phyloP scores from a whole-genome alignment of 163 green algal species.

The Picocystis sp. region DNA sequence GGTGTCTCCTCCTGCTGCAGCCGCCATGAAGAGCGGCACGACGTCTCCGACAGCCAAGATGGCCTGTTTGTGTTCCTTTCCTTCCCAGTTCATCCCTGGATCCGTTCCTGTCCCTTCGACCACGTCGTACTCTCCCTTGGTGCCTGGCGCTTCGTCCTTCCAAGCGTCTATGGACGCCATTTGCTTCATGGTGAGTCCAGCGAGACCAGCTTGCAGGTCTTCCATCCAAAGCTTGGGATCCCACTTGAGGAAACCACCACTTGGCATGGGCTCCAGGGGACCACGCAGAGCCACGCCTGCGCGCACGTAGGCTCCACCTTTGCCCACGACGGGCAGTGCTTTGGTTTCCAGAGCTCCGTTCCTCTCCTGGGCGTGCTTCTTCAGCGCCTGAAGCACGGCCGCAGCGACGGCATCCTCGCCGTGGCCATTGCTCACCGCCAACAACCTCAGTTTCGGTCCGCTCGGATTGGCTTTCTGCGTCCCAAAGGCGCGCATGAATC shows the following conservation, averaged over 20 bases:
- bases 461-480: too few species aligned
- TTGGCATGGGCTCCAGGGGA: constrained; percentile 17
- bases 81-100: not conserved
- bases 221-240: not conserved
- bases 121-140: not conserved
- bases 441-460: too few species aligned
- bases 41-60: constrained; percentile 7
- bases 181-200: constrained; percentile 1
- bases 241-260: constrained; percentile 14
- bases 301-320: constrained; percentile 9
- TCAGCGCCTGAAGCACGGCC: constrained; percentile 12
- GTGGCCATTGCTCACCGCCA: constrained; percentile 19
- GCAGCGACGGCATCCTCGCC: constrained; percentile 22
- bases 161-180: too few species aligned
- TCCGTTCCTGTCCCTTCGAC: not conserved
- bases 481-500: too few species aligned
- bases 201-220: constrained; percentile 1
- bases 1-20: not conserved
- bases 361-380: constrained; percentile 11
- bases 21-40: constrained; percentile 1
- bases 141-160: too few species aligned
- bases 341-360: constrained; percentile 11
- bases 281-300: constrained; percentile 15
- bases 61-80: not conserved
- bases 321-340: constrained; percentile 18